Base-by-base conservation (phyloP, 2,329 filamentous ascomycete species). In the Xylaria sp. region DNA sequence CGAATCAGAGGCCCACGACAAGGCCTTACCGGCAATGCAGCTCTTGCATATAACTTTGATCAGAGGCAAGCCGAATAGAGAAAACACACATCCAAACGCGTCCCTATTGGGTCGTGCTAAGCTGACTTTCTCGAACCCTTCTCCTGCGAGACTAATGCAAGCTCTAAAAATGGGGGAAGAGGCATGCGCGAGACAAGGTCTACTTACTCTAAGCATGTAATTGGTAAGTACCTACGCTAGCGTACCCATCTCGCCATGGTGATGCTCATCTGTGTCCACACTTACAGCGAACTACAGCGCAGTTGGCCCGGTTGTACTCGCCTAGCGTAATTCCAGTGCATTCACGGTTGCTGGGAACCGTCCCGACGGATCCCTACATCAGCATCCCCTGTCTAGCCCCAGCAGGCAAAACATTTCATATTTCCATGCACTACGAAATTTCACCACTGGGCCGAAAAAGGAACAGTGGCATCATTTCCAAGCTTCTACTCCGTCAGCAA, bases 291-390 rank as follows among this genome's bases (percentile, higher is more conserved):
- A 20, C 13, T 61, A 61, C 51, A 63, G 65, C 25, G 46, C 51
- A 65, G 61, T 67, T 7, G 46, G 3, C 46, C 20, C 1, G n/a
- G 20, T 50, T 25, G n/a, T 25, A 31, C 57, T 48, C 50, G 50
- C 28, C 46, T 41, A 44, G 31, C 7, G 18, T 18, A 46, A 18
- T n/a, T 62, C 18, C 59, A 62, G 59, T 20, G 54, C 59, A 62
- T 63, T 63, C 15, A 31, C 46, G 59, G 63, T 70, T 75, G 65
- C 73, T 71, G 74, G 67, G 60, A 70, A 75, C 74, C 74, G 41
- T 46, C 41, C 41, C 41, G 41, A 46, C 41, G 41, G 41, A 46
- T 20, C 41, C 41, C 15, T 57, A 67, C 58, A 72, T 63, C 55
- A n/a, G n/a, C n/a, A 18, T 34, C 31, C 62, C 63, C 69, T 69